A percentile compares a stretch with the other conserved stretches of the same genome.
Conservation (phyloP, 805 yeast genomes). For the Blastobotrys americana region DNA sequence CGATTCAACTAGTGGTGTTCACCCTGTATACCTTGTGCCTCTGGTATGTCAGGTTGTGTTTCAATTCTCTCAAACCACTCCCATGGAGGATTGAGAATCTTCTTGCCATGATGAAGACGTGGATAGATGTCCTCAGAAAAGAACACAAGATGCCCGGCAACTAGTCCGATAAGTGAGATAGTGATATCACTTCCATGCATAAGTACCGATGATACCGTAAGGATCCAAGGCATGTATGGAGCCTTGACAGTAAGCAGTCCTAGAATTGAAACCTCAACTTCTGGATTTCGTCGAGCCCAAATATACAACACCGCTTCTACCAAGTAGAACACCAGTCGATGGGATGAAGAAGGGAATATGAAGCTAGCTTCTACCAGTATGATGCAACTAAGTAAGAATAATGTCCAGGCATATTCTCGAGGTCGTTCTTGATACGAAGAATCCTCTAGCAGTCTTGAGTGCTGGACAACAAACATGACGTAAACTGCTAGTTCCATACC, state of each 20-base stretch:
- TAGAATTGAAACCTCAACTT: constrained; percentile 34
- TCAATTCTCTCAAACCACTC: constrained; percentile 10
- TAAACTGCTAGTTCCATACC: constrained; percentile 32
- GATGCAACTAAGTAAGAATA: constrained; percentile 20
- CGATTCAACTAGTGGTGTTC: no score
- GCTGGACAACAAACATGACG: constrained; percentile 31
- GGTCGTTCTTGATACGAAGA: constrained; percentile 27
- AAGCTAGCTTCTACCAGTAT: constrained; percentile 27
- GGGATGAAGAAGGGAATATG: constrained; percentile 19
- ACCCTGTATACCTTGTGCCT: background rate
- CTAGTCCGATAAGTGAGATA: constrained; percentile 32
- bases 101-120: constrained; percentile 28
- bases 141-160: constrained; percentile 39
- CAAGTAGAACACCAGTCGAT: constrained; percentile 34
- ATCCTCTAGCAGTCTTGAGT: constrained; percentile 37
- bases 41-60: no score
- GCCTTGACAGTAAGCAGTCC: constrained; percentile 38
- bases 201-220: constrained; percentile 24
- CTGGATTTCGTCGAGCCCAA: constrained; percentile 43
- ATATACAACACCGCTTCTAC: constrained; percentile 36
- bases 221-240: constrained; percentile 39
- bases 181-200: constrained; percentile 11
- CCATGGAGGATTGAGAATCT: constrained; percentile 41
- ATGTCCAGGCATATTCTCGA: constrained; percentile 36
- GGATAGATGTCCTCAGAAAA: constrained; percentile 39